A percentile compares a stretch with the other conserved stretches of the same genome.
Conservation (phyloP, 768 basidiomycete species). For the Chiua virens region DNA sequence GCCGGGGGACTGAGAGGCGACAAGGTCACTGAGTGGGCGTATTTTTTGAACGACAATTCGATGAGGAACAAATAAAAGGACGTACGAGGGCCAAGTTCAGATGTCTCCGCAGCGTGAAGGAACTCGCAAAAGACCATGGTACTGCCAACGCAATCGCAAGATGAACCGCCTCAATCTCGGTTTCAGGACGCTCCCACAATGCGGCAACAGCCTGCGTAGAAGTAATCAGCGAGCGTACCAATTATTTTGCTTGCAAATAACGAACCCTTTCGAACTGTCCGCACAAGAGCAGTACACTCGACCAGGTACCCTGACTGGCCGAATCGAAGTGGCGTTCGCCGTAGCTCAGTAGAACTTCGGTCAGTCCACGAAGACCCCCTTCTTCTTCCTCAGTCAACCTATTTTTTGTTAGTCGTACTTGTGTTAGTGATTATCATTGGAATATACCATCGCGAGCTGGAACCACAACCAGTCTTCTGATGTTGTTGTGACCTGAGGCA, state of each 20-base stretch:
- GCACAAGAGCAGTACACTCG: constrained; percentile 81
- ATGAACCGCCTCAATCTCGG: constrained; percentile 93
- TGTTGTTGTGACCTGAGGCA: constrained; percentile 82
- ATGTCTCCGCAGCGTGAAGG: constrained; percentile 79
- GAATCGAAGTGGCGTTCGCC: constrained; percentile 82
- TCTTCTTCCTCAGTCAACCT: constrained; percentile 85
- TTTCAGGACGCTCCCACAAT: constrained; percentile 82
- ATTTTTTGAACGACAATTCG: not conserved
- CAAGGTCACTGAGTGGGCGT: constrained; percentile 56
- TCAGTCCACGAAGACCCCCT: constrained; percentile 67
- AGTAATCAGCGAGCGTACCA: not conserved
- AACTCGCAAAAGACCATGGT: constrained; percentile 88
- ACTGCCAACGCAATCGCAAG: constrained; percentile 87
- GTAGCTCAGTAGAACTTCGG: constrained; percentile 75
- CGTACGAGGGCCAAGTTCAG: constrained; percentile 81
- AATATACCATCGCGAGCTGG: constrained; percentile 77
- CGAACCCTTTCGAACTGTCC: constrained; percentile 92
- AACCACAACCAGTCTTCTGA: constrained; percentile 99
- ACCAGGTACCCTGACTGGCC: constrained; percentile 69
- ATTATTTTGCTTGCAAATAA: not conserved
- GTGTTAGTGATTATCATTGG: not conserved
- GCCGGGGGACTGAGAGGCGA: constrained; percentile 69
- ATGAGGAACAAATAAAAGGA: constrained; percentile 10
- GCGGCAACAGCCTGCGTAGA: constrained; percentile 77
- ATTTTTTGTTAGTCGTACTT: constrained; percentile 1